phyloP scores from a whole-genome alignment of 352 stramenopile species.

The Paralagenidium karlingii region DNA sequence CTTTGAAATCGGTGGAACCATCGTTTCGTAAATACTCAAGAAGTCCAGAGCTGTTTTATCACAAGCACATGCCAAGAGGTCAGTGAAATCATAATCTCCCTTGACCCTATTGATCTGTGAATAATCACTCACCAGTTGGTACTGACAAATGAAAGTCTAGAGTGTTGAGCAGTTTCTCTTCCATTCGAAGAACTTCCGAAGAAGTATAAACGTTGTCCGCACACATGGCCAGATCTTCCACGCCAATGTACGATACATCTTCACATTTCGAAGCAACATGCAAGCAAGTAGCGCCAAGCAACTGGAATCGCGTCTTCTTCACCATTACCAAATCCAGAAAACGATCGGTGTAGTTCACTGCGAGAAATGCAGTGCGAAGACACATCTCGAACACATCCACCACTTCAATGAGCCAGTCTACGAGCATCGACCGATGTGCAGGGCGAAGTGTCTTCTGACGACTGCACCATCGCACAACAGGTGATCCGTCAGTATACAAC shows the following conservation, averaged over 20 bases:
- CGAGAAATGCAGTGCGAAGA: conserved; percentile 77
- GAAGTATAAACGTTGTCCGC: conserved; percentile 86
- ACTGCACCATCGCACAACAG: conserved; percentile 12
- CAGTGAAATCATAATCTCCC: background rate
- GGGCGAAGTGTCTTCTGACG: conserved; percentile 72
- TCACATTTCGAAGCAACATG: conserved; percentile 87
- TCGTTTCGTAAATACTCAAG: conserved; percentile 81
- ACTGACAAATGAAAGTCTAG: conserved; percentile 85
- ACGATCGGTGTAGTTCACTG: conserved; percentile 85
- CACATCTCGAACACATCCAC: conserved; percentile 91
- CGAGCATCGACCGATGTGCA: conserved; percentile 82
- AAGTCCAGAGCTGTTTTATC: conserved; percentile 62
- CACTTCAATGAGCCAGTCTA: conserved; percentile 89
- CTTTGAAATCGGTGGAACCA: conserved; percentile 73
- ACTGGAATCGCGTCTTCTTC: conserved; percentile 80
- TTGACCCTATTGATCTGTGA: conserved; percentile 1
- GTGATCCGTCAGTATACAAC: background rate
- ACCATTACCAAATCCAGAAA: conserved; percentile 84
- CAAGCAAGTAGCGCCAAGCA: conserved; percentile 83
- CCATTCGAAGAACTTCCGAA: conserved; percentile 83
- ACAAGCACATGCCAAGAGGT: conserved; percentile 2
- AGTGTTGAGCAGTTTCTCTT: conserved; percentile 86
- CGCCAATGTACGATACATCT: conserved; percentile 87
- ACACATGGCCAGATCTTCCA: conserved; percentile 86
- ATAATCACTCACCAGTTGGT: conserved; percentile 42